Evolutionary conservation across 2,329 filamentous ascomycete genomes (phyloP).

Genomic region (Bipolaris victoriae): DNA sequence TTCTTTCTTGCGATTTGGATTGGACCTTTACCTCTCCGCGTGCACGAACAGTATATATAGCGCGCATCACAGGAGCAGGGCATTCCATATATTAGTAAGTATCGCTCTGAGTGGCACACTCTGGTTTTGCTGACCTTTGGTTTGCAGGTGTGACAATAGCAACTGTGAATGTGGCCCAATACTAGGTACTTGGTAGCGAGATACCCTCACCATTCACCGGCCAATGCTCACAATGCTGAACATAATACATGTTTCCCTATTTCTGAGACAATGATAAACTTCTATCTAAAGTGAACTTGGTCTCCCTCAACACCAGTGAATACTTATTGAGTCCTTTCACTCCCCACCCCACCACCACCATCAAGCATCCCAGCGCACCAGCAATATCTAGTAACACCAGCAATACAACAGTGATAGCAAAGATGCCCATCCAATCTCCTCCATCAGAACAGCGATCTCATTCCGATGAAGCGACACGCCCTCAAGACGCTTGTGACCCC

Average conservation of each 20-base stretch:
- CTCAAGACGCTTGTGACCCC: not conserved
- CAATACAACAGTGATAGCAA: not conserved
- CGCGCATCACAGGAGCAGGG: not conserved
- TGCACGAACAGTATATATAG: not conserved
- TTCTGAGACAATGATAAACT: too few species aligned
- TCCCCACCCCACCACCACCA: not conserved
- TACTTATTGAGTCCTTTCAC: not conserved
- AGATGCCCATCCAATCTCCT: not conserved
- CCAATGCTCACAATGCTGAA: not conserved
- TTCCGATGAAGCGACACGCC: not conserved
- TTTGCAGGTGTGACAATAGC: conserved; percentile 2
- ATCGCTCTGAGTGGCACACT: not conserved
- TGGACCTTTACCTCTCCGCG: not conserved
- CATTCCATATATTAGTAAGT: not conserved
- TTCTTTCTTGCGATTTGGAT: not conserved
- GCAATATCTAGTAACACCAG: not conserved
- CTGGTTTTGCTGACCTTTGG: not conserved
- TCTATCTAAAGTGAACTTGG: not conserved
- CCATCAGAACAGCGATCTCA: not conserved
- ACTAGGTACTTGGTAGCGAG: conserved; percentile 1
- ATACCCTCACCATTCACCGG: not conserved
- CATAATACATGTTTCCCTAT: not conserved
- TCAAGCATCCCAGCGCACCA: not conserved
- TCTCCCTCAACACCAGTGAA: not conserved
- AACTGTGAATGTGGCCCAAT: not conserved